phyloP scores from a whole-genome alignment of 1,284 basidiomycete genomes.

The Thecaphora thlaspeos region DNA sequence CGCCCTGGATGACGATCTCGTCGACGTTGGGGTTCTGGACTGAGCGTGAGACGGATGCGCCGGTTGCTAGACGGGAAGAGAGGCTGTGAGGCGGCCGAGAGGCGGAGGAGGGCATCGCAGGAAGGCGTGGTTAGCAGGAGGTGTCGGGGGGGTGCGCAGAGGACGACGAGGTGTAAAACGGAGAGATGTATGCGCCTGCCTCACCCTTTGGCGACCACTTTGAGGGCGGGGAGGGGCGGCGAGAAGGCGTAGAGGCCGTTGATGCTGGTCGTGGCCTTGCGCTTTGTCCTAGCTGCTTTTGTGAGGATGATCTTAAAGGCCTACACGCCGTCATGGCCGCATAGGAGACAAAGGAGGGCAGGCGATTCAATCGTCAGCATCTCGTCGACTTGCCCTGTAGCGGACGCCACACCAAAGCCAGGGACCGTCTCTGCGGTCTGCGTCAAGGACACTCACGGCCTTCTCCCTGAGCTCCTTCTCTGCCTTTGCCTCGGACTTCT shows the following conservation, averaged over 20 bases:
- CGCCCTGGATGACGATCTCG: slow-evolving; percentile 57
- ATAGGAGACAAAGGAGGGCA: no score
- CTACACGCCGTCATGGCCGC: slow-evolving; percentile 5
- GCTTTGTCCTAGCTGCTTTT: slow-evolving; percentile 51
- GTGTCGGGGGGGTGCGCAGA: not conserved
- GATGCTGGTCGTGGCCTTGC: slow-evolving; percentile 54
- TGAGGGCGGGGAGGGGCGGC: slow-evolving; percentile 53
- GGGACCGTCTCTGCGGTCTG: no score
- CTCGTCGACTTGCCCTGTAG: no score
- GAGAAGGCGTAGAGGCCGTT: slow-evolving; percentile 51
- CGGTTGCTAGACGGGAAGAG: slow-evolving; percentile 52
- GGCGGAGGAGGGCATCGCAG: not conserved
- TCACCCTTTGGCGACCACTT: slow-evolving; percentile 54
- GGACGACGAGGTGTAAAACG: no score
- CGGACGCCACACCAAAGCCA: no score
- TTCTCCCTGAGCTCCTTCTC: slow-evolving; percentile 48
- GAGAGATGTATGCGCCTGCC: slow-evolving; percentile 5
- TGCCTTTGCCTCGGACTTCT: slow-evolving; percentile 54
- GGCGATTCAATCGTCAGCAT: not conserved
- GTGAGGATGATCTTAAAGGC: slow-evolving; percentile 48
- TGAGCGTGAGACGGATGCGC: slow-evolving; percentile 55
- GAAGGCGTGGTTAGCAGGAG: not conserved
- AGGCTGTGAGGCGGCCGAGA: slow-evolving; percentile 16
- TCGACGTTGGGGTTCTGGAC: slow-evolving; percentile 50
- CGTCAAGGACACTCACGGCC: slow-evolving; percentile 11